Evolutionary conservation across 2,329 filamentous ascomycete species (phyloP), one percentile per base, ranked within the genome.

Genomic region (Talaromyces sp.): DNA sequence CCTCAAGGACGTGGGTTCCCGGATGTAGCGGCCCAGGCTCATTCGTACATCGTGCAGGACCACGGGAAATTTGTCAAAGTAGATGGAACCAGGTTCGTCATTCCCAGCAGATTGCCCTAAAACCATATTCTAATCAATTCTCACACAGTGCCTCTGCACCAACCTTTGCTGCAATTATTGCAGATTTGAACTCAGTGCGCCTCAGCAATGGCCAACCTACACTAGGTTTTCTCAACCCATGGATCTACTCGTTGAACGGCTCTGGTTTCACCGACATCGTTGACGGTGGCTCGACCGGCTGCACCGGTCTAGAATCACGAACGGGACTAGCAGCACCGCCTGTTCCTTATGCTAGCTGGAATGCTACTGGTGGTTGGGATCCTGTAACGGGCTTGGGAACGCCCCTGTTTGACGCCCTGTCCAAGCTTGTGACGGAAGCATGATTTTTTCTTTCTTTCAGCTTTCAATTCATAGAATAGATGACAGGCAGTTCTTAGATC

Each of bases 171-270:
- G 81, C 81, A 14, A 80, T 91, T 63, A 75, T 91, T 55, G 80
- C 83, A 0, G 79, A 89, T 41, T 71, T 91, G 56, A 90, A 90
- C 68, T 84, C 86, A 62, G 81, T 83, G 24, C 78, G 86, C 32
- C 72, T 89, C 54, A 75, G 80, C 17, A 75, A 76, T n/a, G 83
- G 83, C 1, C 80, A 81, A 68, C 70, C 80, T 7, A 68, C 76
- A 0, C 72, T 88, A 66, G 85, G 85, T 1, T 87, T 86, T 67
- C 70, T 88, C 27, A 87, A 87, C 69, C 84, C 85, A 1, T 85
- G 82, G 81, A 72, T 88, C 17, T 87, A 87, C 66, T 72, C 71
- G 26, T 63, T 75, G 41, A 78, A 76, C 21, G 71, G 72, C 62
- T 65, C 70, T 21, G 80, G 78, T 2, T 70, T 83, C 54, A 82